A percentile compares a stretch with the other conserved stretches of the same genome.
Evolutionary conservation across 306 rosid genomes (phyloP).

Genomic region (Dryas drummondii): DNA sequence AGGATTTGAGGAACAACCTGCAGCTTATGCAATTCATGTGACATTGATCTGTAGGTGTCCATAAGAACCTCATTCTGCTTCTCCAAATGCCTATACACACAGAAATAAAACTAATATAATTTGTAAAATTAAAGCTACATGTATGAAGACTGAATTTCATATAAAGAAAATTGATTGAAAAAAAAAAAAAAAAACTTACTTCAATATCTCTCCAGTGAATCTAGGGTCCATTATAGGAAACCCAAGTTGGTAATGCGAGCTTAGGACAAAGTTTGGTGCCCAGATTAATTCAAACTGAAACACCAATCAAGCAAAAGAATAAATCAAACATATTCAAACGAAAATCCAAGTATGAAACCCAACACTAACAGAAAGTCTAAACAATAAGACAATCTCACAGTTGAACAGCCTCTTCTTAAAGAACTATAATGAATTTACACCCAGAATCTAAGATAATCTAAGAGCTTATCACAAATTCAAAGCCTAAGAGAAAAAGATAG

Average conservation of each 20-base stretch:
- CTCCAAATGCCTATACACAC: slow-evolving; percentile 48
- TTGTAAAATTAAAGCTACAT: background rate
- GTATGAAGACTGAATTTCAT: background rate
- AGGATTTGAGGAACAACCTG: slow-evolving; percentile 30
- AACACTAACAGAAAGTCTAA: background rate
- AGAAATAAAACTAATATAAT: background rate
- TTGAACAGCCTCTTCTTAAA: background rate
- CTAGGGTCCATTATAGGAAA: slow-evolving; percentile 43
- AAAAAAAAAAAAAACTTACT: slow-evolving; percentile 26
- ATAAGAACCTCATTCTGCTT: slow-evolving; percentile 50
- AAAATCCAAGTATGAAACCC: background rate
- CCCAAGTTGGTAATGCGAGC: background rate
- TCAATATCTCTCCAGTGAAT: slow-evolving; percentile 41
- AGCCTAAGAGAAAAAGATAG: no score
- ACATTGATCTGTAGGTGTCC: slow-evolving; percentile 44
- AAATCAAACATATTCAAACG: background rate
- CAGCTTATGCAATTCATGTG: slow-evolving; percentile 47
- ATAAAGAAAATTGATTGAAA: background rate
- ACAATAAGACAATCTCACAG: background rate
- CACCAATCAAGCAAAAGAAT: background rate
- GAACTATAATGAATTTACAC: background rate
- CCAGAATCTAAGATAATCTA: no score
- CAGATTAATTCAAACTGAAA: background rate
- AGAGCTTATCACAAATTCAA: no score
- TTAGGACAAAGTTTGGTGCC: background rate